Percentiles rank a stretch among this genome's conserved stretches.
Evolutionary conservation across 805 yeast species (phyloP).

Genomic region (Priceomyces medius): DNA sequence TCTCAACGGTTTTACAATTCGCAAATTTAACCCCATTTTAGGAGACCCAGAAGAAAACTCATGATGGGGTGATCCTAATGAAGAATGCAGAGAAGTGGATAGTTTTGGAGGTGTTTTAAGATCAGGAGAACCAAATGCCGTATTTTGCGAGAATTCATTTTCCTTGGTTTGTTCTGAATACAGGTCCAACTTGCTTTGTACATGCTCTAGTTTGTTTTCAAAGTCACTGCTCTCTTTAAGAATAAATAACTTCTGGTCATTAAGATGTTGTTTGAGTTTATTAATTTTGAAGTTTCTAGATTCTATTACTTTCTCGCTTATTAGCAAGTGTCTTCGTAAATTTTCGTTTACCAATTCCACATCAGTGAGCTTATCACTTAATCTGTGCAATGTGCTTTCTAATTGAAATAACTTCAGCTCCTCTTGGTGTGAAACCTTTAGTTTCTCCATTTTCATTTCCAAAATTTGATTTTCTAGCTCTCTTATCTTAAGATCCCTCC

Average conservation of each 20-base stretch:
- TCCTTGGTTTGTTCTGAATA: background rate
- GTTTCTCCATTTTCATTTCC: constrained; percentile 27
- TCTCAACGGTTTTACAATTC: constrained; percentile 61
- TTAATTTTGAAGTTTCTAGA: constrained; percentile 57
- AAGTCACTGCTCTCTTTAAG: constrained; percentile 49
- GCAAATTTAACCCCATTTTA: constrained; percentile 51
- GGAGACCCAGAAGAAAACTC: constrained; percentile 20
- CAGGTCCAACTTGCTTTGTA: constrained; percentile 10
- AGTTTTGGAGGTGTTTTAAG: background rate
- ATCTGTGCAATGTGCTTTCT: constrained; percentile 57
- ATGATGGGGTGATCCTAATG: background rate
- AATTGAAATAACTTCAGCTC: constrained; percentile 52
- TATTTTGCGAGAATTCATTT: background rate
- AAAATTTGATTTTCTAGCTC: constrained; percentile 30
- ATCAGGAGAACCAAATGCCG: background rate
- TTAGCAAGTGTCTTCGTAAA: constrained; percentile 54
- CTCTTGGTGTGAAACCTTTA: constrained; percentile 36
- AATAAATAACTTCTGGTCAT: constrained; percentile 50
- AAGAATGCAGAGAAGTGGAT: background rate
- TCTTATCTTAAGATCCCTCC: constrained; percentile 29
- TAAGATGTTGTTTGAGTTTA: constrained; percentile 49
- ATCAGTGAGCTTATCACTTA: constrained; percentile 58
- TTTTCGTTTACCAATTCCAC: constrained; percentile 60
- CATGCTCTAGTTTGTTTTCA: constrained; percentile 38
- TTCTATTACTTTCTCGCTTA: constrained; percentile 56